Conservation (phyloP, 768 basidiomycete species). For the Terana coerulea region DNA sequence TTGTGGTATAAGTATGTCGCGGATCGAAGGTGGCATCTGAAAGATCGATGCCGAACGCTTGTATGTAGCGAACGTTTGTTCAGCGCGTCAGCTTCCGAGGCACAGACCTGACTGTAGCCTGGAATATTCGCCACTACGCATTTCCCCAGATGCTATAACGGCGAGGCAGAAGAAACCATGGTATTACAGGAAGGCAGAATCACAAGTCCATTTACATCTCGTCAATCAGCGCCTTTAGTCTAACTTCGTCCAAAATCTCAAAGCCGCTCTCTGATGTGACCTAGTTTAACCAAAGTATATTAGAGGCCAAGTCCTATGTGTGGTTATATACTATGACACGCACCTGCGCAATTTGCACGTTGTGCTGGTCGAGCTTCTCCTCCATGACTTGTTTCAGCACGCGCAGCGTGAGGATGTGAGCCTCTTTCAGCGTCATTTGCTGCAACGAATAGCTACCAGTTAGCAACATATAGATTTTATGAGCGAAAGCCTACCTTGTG, state of each 20-base stretch:
- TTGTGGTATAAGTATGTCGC: background rate
- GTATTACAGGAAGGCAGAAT: slow-evolving; percentile 19
- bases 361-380: slow-evolving; percentile 98
- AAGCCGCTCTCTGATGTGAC: slow-evolving; percentile 86
- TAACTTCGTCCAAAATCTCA: slow-evolving; percentile 78
- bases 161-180: too few relatives aligned
- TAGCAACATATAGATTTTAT: background rate
- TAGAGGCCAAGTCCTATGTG: too few relatives aligned
- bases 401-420: slow-evolving; percentile 78
- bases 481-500: slow-evolving; percentile 73
- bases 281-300: slow-evolving; percentile 40
- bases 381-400: slow-evolving; percentile 99
- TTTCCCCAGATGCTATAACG: too few relatives aligned
- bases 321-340: slow-evolving; percentile 17
- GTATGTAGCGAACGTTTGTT: background rate
- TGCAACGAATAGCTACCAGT: slow-evolving; percentile 28
- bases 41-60: background rate
- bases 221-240: slow-evolving; percentile 82
- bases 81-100: too few relatives aligned
- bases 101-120: too few relatives aligned
- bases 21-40: background rate
- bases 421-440: slow-evolving; percentile 91
- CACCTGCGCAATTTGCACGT: slow-evolving; percentile 95
- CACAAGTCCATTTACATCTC: slow-evolving; percentile 52
- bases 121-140: too few relatives aligned